Base-by-base conservation (phyloP, 306 rosid genomes). In the Cicer chorassanicum region DNA sequence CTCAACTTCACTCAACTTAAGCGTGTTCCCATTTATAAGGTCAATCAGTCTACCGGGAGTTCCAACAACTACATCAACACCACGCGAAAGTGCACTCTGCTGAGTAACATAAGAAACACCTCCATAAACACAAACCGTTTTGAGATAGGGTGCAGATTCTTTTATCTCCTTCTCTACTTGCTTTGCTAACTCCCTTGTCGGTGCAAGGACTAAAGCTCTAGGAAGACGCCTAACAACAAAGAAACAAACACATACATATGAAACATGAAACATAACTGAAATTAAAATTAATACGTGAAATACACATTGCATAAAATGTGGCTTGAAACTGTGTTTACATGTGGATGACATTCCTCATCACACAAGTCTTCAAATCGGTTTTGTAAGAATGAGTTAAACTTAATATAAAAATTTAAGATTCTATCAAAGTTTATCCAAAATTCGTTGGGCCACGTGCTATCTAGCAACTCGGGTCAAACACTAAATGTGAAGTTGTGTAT, bases 41-140 rank as follows among this genome's bases (percentile, higher is more conserved):
- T 94, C 99, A 63, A 94, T 94, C 56, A 94, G 72, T 54, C 99
- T 89, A 75, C 99, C 99, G 13, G 99, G 99, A 6, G 99, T 94
- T 61, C 99, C 99, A 65, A 94, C 99, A 46, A 94, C 99, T 19
- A 94, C 99, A 77, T 94, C 99, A 76, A 94, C 99, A 49, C 99
- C 99, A 8, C 96, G 96, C 0, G 95, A 72, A 81, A 94, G 99
- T 12, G 99, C 92, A 85, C 56, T 84, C 79, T 94, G 99, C 71
- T 94, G 99, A 7, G 82, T 81, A 69, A 85, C 73, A 67, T 92
- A 94, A 21, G 99, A 90, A 78, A 94, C 99, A 5, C 99, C 99
- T 7, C 99, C 99, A 60, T 94, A 94, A 41, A 94, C 95, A 69
- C 99, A 94, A 50, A 94, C 97, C 3, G 98, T 86, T 80, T 48